Conservation (phyloP, 1,284 basidiomycete genomes). For the Chalciporus sp. region DNA sequence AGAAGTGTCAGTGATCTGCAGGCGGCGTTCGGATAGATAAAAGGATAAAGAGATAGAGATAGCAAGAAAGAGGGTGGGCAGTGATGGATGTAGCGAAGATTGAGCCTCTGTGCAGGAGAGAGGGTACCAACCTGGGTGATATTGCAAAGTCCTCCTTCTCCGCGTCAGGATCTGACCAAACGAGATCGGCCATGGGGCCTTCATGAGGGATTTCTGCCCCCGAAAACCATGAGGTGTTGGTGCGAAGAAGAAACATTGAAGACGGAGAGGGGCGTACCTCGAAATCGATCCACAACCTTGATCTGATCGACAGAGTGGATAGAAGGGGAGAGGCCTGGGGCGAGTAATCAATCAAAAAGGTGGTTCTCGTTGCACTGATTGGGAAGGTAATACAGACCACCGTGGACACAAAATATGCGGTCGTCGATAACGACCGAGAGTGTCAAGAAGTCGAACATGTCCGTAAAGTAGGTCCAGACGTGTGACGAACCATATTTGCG, state of each 20-base stretch:
- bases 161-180: conserved; percentile 99
- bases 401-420: conserved; percentile 98
- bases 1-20: conserved; percentile 8
- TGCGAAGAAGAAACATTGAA: conserved; percentile 21
- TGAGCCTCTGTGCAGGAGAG: conserved; percentile 18
- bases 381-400: conserved; percentile 55
- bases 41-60: not conserved
- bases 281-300: conserved; percentile 97
- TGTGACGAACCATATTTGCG: conserved; percentile 96
- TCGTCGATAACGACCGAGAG: conserved; percentile 98
- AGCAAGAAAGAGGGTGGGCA: conserved; percentile 1
- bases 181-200: conserved; percentile 99
- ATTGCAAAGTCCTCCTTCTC: conserved; percentile 99
- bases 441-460: conserved; percentile 99
- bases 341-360: conserved; percentile 7
- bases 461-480: conserved; percentile 99
- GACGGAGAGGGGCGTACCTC: conserved; percentile 50
- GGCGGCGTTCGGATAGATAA: not conserved
- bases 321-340: conserved; percentile 87
- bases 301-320: conserved; percentile 99
- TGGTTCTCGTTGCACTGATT: conserved; percentile 21
- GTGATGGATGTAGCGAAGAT: conserved; percentile 10
- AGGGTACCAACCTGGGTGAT: conserved; percentile 78
- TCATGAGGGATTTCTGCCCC: conserved; percentile 94
- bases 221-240: conserved; percentile 25